Conservation (phyloP, 768 basidiomycete species). For the Lactifluus subvellereus region DNA sequence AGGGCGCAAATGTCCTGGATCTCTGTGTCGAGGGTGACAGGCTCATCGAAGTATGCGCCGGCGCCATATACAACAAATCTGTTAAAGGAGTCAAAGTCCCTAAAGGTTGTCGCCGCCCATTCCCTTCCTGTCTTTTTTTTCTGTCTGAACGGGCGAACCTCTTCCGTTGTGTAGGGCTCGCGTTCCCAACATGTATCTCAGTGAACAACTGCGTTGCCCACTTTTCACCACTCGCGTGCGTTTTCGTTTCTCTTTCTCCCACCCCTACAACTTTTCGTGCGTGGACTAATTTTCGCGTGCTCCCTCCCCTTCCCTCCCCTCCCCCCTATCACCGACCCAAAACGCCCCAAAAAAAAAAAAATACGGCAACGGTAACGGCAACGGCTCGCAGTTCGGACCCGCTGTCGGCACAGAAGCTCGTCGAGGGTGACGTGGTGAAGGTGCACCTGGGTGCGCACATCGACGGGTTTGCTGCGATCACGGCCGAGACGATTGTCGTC, state of each 20-base stretch:
- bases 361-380: too few species aligned
- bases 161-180: slow-evolving; percentile 52
- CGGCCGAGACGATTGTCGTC: slow-evolving; percentile 89
- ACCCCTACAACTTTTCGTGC: background rate
- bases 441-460: slow-evolving; percentile 97
- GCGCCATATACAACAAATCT: slow-evolving; percentile 82
- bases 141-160: too few species aligned
- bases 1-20: slow-evolving; percentile 85
- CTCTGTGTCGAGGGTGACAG: slow-evolving; percentile 92
- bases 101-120: slow-evolving; percentile 59
- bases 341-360: too few species aligned
- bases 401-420: slow-evolving; percentile 58
- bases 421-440: slow-evolving; percentile 90
- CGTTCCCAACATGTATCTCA: slow-evolving; percentile 91
- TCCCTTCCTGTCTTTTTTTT: background rate
- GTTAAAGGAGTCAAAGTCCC: slow-evolving; percentile 82
- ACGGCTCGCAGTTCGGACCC: slow-evolving; percentile 57
- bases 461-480: slow-evolving; percentile 92
- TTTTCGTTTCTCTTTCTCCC: slow-evolving; percentile 19
- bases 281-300: slow-evolving; percentile 1
- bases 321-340: background rate
- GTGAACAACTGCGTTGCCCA: slow-evolving; percentile 95
- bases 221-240: slow-evolving; percentile 92
- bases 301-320: background rate
- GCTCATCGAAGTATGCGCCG: slow-evolving; percentile 81